Percentiles rank a stretch among this genome's conserved stretches.
These are phyloP conservation scores for Radiomyces spectabilis DNA, from an alignment of 192 early-diverging fungal genomes.

Conservation along the genomic window DNA sequence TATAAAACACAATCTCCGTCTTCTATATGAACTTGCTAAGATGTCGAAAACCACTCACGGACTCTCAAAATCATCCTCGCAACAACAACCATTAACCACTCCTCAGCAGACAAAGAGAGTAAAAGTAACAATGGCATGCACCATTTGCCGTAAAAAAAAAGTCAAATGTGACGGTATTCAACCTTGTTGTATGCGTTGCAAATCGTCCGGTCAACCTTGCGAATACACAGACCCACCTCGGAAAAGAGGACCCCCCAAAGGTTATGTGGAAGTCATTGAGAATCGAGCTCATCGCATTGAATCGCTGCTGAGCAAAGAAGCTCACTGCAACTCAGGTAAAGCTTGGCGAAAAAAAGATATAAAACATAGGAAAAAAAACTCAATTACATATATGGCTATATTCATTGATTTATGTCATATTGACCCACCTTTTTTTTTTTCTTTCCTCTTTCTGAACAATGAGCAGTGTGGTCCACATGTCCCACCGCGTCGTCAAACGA, in stretches of 20 bases:
- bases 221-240: constrained; percentile 22
- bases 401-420: too few species aligned
- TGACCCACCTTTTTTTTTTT: too few species aligned
- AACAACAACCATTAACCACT: background rate
- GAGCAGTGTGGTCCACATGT: too few species aligned
- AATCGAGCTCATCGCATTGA: constrained; percentile 66
- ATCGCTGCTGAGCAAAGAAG: constrained; percentile 36
- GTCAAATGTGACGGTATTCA: constrained; percentile 74
- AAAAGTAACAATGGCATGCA: constrained; percentile 30
- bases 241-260: constrained; percentile 74
- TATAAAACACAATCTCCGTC: background rate
- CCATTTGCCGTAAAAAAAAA: constrained; percentile 67
- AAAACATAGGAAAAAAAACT: too few species aligned
- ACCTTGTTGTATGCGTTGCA: constrained; percentile 63
- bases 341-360: background rate
- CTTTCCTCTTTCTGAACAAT: too few species aligned
- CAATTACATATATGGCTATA: too few species aligned
- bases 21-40: constrained; percentile 1
- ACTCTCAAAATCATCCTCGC: background rate
- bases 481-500: too few species aligned
- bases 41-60: background rate
- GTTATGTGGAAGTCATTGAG: constrained; percentile 76
- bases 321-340: background rate
- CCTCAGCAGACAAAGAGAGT: constrained; percentile 8
- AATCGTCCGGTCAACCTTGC: constrained; percentile 51